Evolutionary conservation across 1,139 yeast species (phyloP).

Genomic region (Eremothecium gossypii): DNA sequence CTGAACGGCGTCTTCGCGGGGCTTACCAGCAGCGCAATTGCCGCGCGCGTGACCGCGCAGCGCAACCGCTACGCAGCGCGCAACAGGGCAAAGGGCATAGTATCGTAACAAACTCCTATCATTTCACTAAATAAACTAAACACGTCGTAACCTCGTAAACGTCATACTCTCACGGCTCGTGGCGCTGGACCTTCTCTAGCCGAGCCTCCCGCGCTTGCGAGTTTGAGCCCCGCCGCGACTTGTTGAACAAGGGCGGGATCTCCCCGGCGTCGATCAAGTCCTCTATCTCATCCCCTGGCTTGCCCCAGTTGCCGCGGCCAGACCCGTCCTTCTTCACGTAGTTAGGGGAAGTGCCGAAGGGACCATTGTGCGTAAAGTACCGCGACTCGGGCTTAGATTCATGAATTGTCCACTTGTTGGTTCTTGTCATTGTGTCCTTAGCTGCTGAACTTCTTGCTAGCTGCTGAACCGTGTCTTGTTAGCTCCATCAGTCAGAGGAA

Average conservation of each 20-base stretch:
- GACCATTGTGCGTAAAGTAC: conserved; percentile 72
- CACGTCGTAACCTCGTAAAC: conserved; percentile 1
- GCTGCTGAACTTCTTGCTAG: no score
- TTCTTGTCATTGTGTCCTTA: conserved; percentile 56
- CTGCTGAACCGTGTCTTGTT: no score
- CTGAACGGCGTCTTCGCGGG: conserved; percentile 24
- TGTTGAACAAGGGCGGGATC: conserved; percentile 35
- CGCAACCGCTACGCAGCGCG: conserved; percentile 28
- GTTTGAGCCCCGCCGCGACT: conserved; percentile 39
- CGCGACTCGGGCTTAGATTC: conserved; percentile 53
- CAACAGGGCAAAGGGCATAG: conserved; percentile 30
- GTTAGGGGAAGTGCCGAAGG: conserved; percentile 57
- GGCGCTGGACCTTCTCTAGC: conserved; percentile 26
- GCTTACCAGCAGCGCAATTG: conserved; percentile 27
- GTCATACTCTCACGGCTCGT: conserved; percentile 8
- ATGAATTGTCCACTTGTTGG: conserved; percentile 67
- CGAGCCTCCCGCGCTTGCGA: conserved; percentile 32
- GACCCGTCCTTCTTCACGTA: conserved; percentile 77
- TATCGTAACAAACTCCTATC: not conserved
- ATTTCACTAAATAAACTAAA: not conserved
- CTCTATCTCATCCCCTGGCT: conserved; percentile 55
- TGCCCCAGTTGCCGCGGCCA: conserved; percentile 74
- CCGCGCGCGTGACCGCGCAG: conserved; percentile 25
- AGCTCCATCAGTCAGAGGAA: no score
- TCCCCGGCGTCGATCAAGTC: conserved; percentile 39